A percentile compares a stretch with the other conserved stretches of the same genome.
phyloP scores from a whole-genome alignment of 2,329 filamentous ascomycete species.

The Elsinoe ampelina region DNA sequence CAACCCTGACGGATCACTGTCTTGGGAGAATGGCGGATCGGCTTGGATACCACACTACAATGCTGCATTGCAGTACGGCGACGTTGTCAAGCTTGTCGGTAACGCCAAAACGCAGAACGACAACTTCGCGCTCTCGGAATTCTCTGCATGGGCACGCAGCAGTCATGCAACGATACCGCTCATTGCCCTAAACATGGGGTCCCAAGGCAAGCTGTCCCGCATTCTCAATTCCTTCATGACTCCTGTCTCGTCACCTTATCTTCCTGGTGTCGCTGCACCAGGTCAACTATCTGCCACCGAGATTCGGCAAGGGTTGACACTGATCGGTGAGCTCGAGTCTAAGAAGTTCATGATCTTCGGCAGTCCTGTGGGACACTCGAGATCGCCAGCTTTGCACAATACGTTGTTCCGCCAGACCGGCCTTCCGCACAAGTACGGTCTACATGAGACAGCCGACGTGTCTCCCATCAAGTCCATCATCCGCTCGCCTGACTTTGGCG shows the following conservation, averaged over 20 bases:
- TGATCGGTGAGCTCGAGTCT: conserved; percentile 68
- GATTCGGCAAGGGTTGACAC: conserved; percentile 66
- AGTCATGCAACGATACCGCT: conserved; percentile 66
- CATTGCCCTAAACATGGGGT: conserved; percentile 94
- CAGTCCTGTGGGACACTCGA: conserved; percentile 69
- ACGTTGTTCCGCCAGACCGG: conserved; percentile 66
- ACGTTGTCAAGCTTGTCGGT: conserved; percentile 90
- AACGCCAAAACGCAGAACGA: conserved; percentile 67
- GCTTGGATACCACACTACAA: conserved; percentile 83
- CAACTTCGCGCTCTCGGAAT: conserved; percentile 75
- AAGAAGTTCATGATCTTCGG: conserved; percentile 84
- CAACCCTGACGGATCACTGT: conserved; percentile 67
- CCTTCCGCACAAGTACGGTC: conserved; percentile 72
- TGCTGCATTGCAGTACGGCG: conserved; percentile 76
- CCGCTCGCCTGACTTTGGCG: conserved; percentile 66
- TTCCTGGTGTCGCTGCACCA: conserved; percentile 90
- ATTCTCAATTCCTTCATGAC: conserved; percentile 90
- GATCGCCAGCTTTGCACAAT: conserved; percentile 86
- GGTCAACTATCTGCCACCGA: conserved; percentile 87
- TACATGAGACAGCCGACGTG: conserved; percentile 62
- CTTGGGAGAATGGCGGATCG: conserved; percentile 68
- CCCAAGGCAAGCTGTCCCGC: conserved; percentile 75
- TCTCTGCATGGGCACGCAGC: conserved; percentile 65
- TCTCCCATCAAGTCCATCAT: conserved; percentile 57
- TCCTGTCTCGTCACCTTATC: conserved; percentile 76